Evolutionary conservation across 495 filamentous ascomycete genomes (phyloP).

Genomic region (Aspergillus egyptiacus): DNA sequence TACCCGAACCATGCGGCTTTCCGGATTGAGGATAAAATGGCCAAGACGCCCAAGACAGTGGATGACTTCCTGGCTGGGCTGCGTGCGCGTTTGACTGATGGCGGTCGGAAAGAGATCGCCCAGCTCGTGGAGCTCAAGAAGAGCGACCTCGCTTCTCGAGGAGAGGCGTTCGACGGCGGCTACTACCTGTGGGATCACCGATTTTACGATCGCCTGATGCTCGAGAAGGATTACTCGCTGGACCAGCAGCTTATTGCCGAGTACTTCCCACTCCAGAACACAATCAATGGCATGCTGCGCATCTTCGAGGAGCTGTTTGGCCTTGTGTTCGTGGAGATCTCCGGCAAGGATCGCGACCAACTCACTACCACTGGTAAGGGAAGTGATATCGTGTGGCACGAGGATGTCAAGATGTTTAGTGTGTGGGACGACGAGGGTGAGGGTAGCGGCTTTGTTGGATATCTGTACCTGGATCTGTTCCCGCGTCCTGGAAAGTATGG

Average conservation of each 20-base stretch:
- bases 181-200: slow-evolving; percentile 91
- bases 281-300: slow-evolving; percentile 82
- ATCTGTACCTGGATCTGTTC: slow-evolving; percentile 65
- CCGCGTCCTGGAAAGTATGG: slow-evolving; percentile 62
- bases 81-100: slow-evolving; percentile 63
- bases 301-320: slow-evolving; percentile 95
- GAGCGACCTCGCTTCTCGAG: slow-evolving; percentile 57
- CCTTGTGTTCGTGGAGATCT: slow-evolving; percentile 80
- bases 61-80: slow-evolving; percentile 79
- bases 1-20: slow-evolving; percentile 92
- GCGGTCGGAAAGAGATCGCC: slow-evolving; percentile 70
- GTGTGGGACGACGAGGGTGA: slow-evolving; percentile 65
- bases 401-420: slow-evolving; percentile 62
- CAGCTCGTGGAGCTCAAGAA: slow-evolving; percentile 75
- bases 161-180: slow-evolving; percentile 56
- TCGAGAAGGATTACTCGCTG: slow-evolving; percentile 82
- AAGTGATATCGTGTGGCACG: slow-evolving; percentile 63
- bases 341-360: slow-evolving; percentile 50
- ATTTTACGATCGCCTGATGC: slow-evolving; percentile 86
- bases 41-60: slow-evolving; percentile 82
- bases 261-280: slow-evolving; percentile 84
- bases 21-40: slow-evolving; percentile 95
- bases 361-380: slow-evolving; percentile 55
- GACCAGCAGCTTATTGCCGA: slow-evolving; percentile 88
- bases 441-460: slow-evolving; percentile 62